These are phyloP conservation scores for Biscogniauxia marginata DNA, from an alignment of 2,329 filamentous ascomycete species.

Conservation along the genomic window DNA sequence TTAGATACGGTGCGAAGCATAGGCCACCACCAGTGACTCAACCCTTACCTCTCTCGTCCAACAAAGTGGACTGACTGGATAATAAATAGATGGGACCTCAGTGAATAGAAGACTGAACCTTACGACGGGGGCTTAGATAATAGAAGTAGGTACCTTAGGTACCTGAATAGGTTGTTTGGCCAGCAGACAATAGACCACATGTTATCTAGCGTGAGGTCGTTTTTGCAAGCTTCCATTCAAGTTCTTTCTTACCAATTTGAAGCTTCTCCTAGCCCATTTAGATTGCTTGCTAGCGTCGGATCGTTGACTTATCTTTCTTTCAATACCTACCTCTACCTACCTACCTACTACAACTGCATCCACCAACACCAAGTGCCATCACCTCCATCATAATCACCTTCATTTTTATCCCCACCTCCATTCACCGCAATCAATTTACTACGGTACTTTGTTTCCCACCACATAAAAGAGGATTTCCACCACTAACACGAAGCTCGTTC, in stretches of 20 bases:
- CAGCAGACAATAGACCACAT: background rate
- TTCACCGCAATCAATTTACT: background rate
- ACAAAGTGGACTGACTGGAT: background rate
- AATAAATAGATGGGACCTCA: constrained; percentile 2
- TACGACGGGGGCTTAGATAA: too few relatives aligned
- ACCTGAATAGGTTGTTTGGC: background rate
- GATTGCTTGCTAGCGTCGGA: background rate
- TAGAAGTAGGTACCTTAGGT: background rate
- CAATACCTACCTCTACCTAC: background rate
- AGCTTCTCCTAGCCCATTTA: background rate
- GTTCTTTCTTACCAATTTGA: too few relatives aligned
- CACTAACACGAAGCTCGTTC: background rate
- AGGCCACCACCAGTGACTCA: too few relatives aligned
- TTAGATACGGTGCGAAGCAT: too few relatives aligned
- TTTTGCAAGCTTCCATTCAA: background rate
- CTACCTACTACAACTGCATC: too few relatives aligned
- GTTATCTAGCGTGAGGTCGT: background rate
- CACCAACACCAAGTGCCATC: background rate
- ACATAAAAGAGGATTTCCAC: background rate
- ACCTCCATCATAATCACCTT: background rate
- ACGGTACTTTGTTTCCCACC: background rate
- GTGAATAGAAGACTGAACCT: too few relatives aligned
- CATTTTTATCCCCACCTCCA: background rate
- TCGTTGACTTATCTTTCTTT: background rate
- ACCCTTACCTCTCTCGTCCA: too few relatives aligned